These are phyloP conservation scores for Leccinum fibrillosum DNA, from an alignment of 768 basidiomycete genomes.

Conservation along the genomic window DNA sequence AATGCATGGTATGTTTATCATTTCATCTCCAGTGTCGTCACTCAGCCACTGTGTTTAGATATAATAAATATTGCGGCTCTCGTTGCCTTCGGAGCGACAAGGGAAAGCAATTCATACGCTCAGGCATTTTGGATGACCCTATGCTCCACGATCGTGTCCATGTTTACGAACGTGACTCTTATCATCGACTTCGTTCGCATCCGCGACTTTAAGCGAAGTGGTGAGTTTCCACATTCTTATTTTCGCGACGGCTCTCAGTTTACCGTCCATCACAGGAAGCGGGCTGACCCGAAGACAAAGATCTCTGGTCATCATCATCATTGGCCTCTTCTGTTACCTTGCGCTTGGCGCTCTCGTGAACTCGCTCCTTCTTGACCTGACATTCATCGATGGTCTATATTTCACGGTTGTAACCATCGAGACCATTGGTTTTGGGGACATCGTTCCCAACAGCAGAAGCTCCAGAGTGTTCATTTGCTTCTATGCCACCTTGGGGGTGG, in stretches of 20 bases:
- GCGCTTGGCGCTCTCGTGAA: slow-evolving; percentile 67
- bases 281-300: slow-evolving; percentile 81
- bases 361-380: slow-evolving; percentile 46
- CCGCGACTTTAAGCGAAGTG: slow-evolving; percentile 59
- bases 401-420: slow-evolving; percentile 74
- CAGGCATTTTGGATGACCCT: slow-evolving; percentile 76
- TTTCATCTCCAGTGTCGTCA: not conserved
- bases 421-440: slow-evolving; percentile 77
- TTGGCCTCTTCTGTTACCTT: slow-evolving; percentile 68
- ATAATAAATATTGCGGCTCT: slow-evolving; percentile 62
- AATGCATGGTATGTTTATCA: slow-evolving; percentile 54
- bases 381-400: slow-evolving; percentile 75
- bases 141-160: slow-evolving; percentile 67
- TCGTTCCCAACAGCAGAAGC: slow-evolving; percentile 48
- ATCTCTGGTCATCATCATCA: slow-evolving; percentile 74
- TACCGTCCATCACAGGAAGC: slow-evolving; percentile 48
- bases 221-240: slow-evolving; percentile 33
- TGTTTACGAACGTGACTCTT: slow-evolving; percentile 64
- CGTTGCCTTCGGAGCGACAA: slow-evolving; percentile 55
- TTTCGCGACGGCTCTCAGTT: not conserved
- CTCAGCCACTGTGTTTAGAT: slow-evolving; percentile 40
- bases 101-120: slow-evolving; percentile 69
- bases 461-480: slow-evolving; percentile 58
- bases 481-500: slow-evolving; percentile 57
- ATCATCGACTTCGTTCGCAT: slow-evolving; percentile 59